Evolutionary conservation across 306 rosid genomes (phyloP).

Genomic region (Calophaca sinica): DNA sequence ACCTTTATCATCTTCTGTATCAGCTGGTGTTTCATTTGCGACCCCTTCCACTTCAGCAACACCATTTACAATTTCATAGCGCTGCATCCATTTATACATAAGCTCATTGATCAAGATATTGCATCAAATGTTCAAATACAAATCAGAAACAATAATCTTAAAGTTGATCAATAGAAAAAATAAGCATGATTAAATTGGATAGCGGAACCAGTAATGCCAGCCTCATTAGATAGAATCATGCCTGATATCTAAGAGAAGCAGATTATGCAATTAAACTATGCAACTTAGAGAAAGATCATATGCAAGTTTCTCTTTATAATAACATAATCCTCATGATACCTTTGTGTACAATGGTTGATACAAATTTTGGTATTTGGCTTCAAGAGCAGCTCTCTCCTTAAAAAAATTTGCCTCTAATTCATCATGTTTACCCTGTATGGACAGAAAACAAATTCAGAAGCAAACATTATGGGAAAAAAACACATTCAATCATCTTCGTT

Average conservation of each 20-base stretch:
- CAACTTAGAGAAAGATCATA: not conserved
- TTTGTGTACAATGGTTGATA: slow-evolving; percentile 77
- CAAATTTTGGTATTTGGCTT: slow-evolving; percentile 80
- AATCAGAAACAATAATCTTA: not conserved
- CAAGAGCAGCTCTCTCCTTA: slow-evolving; percentile 84
- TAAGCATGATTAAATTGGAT: not conserved
- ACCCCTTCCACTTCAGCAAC: slow-evolving; percentile 66
- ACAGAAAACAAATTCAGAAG: not conserved
- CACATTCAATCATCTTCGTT: not conserved
- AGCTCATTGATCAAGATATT: not conserved
- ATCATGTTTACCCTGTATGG: slow-evolving; percentile 70
- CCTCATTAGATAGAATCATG: not conserved
- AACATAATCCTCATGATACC: slow-evolving; percentile 52
- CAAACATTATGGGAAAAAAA: not conserved
- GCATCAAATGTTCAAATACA: not conserved
- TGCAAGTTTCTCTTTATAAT: not conserved
- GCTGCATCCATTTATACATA: slow-evolving; percentile 50
- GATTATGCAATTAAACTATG: not conserved
- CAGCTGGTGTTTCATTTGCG: slow-evolving; percentile 44
- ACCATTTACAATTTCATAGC: slow-evolving; percentile 75
- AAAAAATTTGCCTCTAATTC: slow-evolving; percentile 75
- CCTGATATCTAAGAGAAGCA: not conserved
- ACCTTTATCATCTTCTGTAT: slow-evolving; percentile 61
- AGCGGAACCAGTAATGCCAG: not conserved
- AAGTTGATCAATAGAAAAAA: not conserved